phyloP scores from a whole-genome alignment of 495 filamentous ascomycete species.

The Penicillium malachiteum region DNA sequence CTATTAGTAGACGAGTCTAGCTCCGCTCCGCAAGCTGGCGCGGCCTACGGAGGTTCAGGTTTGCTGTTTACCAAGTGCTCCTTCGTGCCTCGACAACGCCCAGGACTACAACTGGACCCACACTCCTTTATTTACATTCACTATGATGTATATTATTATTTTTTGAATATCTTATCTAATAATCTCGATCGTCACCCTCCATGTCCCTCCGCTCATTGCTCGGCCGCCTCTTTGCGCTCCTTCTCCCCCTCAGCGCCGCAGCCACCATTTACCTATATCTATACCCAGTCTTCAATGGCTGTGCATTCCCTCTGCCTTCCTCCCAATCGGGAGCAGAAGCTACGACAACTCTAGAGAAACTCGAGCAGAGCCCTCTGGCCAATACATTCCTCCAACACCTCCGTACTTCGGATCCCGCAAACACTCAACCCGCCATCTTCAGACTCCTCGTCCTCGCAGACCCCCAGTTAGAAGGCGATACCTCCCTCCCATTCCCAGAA shows the following conservation, averaged over 20 bases:
- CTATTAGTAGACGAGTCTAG: too few species aligned
- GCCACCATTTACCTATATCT: constrained; percentile 79
- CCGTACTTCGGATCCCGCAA: constrained; percentile 16
- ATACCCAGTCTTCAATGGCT: constrained; percentile 80
- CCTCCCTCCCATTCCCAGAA: constrained; percentile 65
- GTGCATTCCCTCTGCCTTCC: constrained; percentile 71
- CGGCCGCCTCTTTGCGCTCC: constrained; percentile 59
- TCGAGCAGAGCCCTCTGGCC: constrained; percentile 34
- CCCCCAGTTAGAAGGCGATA: constrained; percentile 93
- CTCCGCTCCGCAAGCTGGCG: too few species aligned
- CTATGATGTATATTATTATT: constrained; percentile 22
- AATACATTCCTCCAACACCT: constrained; percentile 53
- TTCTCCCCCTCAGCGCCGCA: constrained; percentile 68
- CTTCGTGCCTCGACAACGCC: background rate
- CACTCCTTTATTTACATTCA: constrained; percentile 8
- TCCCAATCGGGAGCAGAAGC: constrained; percentile 1
- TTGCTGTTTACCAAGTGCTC: too few species aligned
- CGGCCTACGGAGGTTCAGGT: too few species aligned
- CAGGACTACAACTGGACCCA: background rate
- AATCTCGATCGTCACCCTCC: constrained; percentile 16
- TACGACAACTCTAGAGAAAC: constrained; percentile 8
- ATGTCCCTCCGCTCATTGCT: constrained; percentile 59
- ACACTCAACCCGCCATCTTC: constrained; percentile 58
- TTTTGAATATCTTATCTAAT: constrained; percentile 13
- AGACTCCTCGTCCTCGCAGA: constrained; percentile 88